phyloP scores from a whole-genome alignment of 2,329 filamentous ascomycete species.

The Hymenoscyphus linearis region DNA sequence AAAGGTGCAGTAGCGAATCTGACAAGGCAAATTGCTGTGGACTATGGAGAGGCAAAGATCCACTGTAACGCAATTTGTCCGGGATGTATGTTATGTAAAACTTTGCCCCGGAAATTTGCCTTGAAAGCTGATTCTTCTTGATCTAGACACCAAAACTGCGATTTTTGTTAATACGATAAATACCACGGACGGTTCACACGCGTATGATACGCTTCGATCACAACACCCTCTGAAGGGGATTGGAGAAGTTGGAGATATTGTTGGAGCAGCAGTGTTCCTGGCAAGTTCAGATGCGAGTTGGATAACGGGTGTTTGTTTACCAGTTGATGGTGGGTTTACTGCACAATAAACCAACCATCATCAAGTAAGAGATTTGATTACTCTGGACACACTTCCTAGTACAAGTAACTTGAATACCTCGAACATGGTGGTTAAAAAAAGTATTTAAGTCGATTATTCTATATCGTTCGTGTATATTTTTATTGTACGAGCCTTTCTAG shows the following conservation, averaged over 20 bases:
- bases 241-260: conserved; percentile 11
- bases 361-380: too few species aligned
- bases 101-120: neutral
- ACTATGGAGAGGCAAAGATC: conserved; percentile 43
- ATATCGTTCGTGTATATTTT: too few species aligned
- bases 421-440: too few species aligned
- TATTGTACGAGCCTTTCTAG: too few species aligned
- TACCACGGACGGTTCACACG: conserved; percentile 1
- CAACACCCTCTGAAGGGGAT: conserved; percentile 10
- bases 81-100: conserved; percentile 35
- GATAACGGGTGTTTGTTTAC: conserved; percentile 14
- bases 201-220: conserved; percentile 3
- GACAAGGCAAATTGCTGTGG: conserved; percentile 43
- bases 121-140: neutral
- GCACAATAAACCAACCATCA: conserved; percentile 6
- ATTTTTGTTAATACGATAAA: conserved; percentile 9
- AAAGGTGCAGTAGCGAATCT: conserved; percentile 47
- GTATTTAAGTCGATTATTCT: too few species aligned
- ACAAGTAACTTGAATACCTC: too few species aligned
- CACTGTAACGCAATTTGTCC: conserved; percentile 51
- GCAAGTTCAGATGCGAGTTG: conserved; percentile 14
- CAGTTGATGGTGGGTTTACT: conserved; percentile 16
- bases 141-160: conserved; percentile 14
- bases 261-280: conserved; percentile 9
- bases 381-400: too few species aligned